Conservation (phyloP, 169 alveolate genomes). For the Plasmodium inui region DNA sequence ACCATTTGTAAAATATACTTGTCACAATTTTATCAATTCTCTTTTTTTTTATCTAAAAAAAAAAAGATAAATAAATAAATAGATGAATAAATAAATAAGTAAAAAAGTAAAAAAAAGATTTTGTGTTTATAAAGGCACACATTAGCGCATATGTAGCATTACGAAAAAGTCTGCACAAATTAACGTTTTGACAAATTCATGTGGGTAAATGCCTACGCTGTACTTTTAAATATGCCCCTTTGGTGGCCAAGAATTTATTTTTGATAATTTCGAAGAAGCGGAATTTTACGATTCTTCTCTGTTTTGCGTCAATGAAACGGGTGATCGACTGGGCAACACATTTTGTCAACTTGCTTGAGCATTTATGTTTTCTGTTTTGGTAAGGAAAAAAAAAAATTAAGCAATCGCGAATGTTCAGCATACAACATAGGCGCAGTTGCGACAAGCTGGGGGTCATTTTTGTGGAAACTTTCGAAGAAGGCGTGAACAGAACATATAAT, state of each 20-base stretch:
- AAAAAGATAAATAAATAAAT: neutral
- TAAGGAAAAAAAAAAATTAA: constrained; percentile 1
- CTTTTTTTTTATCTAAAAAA: constrained; percentile 44
- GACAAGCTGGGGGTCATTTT: neutral
- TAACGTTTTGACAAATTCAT: neutral
- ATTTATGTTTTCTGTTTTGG: constrained; percentile 54
- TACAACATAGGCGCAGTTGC: neutral
- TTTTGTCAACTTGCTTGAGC: constrained; percentile 19
- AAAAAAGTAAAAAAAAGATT: neutral
- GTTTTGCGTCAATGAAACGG: constrained; percentile 12
- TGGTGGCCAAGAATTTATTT: constrained; percentile 26
- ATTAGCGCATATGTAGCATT: neutral
- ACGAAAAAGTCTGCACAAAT: neutral
- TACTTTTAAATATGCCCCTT: constrained; percentile 40
- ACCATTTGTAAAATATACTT: constrained; percentile 35
- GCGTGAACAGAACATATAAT: neutral
- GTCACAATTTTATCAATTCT: constrained; percentile 26
- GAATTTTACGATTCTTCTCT: constrained; percentile 26
- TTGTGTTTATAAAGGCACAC: neutral
- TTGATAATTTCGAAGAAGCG: constrained; percentile 33
- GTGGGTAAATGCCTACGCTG: neutral
- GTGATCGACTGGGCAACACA: constrained; percentile 33
- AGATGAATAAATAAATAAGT: too few relatives aligned
- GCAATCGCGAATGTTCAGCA: neutral
- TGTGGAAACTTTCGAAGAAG: neutral